Evolutionary conservation across 2,329 filamentous ascomycete genomes (phyloP).

Genomic region (Aspergillus sp.): DNA sequence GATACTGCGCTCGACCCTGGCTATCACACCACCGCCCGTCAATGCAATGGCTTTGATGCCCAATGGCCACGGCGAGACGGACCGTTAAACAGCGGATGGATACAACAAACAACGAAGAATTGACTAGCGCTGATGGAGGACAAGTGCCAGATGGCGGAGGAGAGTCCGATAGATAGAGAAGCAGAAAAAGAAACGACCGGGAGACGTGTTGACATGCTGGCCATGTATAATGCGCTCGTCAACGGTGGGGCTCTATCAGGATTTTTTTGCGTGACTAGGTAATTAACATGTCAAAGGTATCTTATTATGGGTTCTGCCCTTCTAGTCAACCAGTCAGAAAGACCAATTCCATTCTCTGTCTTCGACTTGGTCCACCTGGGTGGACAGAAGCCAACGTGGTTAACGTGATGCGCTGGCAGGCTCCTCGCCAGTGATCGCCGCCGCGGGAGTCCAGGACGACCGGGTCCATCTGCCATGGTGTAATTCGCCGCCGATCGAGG

Average conservation of each 20-base stretch:
- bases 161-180: neutral
- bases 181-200: conserved; percentile 16
- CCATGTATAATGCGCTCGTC: conserved; percentile 29
- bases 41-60: conserved; percentile 21
- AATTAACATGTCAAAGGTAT: too few relatives aligned
- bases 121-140: conserved; percentile 13
- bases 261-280: conserved; percentile 13
- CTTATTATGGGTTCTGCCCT: too few relatives aligned
- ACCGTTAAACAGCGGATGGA: too few relatives aligned
- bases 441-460: conserved; percentile 55
- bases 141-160: conserved; percentile 6
- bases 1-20: conserved; percentile 21
- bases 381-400: too few relatives aligned
- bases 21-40: too few relatives aligned
- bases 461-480: conserved; percentile 45
- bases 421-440: conserved; percentile 79
- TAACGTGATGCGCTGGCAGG: conserved; percentile 93
- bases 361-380: too few relatives aligned
- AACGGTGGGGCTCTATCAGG: conserved; percentile 31
- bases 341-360: conserved; percentile 15
- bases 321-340: too few relatives aligned
- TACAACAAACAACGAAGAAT: conserved; percentile 7
- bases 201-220: conserved; percentile 16
- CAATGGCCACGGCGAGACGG: conserved; percentile 22
- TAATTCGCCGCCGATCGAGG: conserved; percentile 39